Conservation (phyloP, 1,284 basidiomycete genomes). For the Trichosporon coremiiforme region DNA sequence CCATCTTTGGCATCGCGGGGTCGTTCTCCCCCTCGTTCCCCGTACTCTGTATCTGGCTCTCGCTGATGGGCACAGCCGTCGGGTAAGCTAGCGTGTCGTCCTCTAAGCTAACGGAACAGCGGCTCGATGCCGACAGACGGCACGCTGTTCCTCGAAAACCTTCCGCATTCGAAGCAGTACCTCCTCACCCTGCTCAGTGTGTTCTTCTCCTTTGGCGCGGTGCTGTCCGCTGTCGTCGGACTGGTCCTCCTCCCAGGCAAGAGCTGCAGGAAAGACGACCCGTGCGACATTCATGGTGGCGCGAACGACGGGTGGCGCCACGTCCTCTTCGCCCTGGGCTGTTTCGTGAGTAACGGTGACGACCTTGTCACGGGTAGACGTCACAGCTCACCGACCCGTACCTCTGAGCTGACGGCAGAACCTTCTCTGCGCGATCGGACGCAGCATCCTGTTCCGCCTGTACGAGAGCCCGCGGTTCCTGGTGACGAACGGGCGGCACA, state of each 20-base stretch:
- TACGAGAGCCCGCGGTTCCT: constrained; percentile 92
- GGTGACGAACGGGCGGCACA: constrained; percentile 75
- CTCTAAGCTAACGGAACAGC: constrained; percentile 29
- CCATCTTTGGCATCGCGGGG: constrained; percentile 82
- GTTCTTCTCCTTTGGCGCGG: constrained; percentile 90
- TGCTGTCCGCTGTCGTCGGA: constrained; percentile 76
- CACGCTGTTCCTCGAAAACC: constrained; percentile 88
- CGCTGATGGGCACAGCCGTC: constrained; percentile 87
- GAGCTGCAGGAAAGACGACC: constrained; percentile 63
- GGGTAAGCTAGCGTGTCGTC: constrained; percentile 43
- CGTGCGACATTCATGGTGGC: constrained; percentile 61
- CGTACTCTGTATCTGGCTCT: constrained; percentile 74
- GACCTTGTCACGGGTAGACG: not conserved
- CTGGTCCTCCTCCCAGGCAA: constrained; percentile 73
- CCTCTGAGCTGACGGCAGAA: constrained; percentile 62
- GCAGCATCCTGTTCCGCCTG: constrained; percentile 84
- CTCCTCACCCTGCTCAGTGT: constrained; percentile 92
- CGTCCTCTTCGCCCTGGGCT: constrained; percentile 70
- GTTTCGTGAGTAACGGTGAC: constrained; percentile 63
- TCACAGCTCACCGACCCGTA: not conserved
- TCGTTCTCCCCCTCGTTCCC: constrained; percentile 74
- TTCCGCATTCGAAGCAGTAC: constrained; percentile 87
- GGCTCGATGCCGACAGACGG: constrained; percentile 96
- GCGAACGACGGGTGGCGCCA: constrained; percentile 86
- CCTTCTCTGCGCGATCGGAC: constrained; percentile 77